A percentile compares a stretch with the other conserved stretches of the same genome.
Conservation (phyloP, 2,329 filamentous ascomycete genomes). For the Colletotrichum sp. region DNA sequence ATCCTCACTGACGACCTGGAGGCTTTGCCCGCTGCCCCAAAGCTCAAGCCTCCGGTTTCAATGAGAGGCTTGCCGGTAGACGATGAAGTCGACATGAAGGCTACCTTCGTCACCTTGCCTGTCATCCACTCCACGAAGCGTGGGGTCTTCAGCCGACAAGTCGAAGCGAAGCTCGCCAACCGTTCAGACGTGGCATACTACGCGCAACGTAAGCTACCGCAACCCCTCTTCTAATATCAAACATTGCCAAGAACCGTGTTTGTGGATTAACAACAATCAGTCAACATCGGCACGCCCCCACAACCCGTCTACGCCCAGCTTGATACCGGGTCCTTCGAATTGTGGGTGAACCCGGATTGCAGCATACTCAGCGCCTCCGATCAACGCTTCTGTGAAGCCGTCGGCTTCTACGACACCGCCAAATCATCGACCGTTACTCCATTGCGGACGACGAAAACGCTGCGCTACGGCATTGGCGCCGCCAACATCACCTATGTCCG, state of each 20-base stretch:
- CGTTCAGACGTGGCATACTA: slow-evolving; percentile 61
- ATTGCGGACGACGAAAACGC: slow-evolving; percentile 39
- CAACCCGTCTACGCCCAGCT: slow-evolving; percentile 60
- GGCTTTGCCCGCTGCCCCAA: not conserved
- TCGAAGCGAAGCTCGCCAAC: slow-evolving; percentile 52
- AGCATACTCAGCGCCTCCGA: slow-evolving; percentile 48
- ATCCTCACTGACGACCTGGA: not conserved
- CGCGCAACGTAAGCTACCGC: slow-evolving; percentile 42
- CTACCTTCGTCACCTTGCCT: slow-evolving; percentile 30
- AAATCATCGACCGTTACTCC: slow-evolving; percentile 43
- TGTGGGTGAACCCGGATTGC: slow-evolving; percentile 68
- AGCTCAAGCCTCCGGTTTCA: not conserved
- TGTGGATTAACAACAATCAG: not conserved
- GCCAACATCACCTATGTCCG: slow-evolving; percentile 55
- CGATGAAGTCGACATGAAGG: slow-evolving; percentile 10
- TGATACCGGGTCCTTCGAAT: slow-evolving; percentile 65
- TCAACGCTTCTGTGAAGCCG: slow-evolving; percentile 47
- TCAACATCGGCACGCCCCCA: slow-evolving; percentile 58
- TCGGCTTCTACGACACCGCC: slow-evolving; percentile 48
- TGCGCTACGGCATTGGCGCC: slow-evolving; percentile 56
- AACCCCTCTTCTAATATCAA: not conserved
- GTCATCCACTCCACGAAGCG: slow-evolving; percentile 33
- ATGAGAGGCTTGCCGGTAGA: slow-evolving; percentile 8
- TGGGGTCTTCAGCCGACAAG: slow-evolving; percentile 42
- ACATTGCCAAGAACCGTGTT: not conserved